A percentile compares a stretch with the other conserved stretches of the same genome.
Conservation (phyloP, 352 stramenopile species). For the Elongisporangium prolatum region DNA sequence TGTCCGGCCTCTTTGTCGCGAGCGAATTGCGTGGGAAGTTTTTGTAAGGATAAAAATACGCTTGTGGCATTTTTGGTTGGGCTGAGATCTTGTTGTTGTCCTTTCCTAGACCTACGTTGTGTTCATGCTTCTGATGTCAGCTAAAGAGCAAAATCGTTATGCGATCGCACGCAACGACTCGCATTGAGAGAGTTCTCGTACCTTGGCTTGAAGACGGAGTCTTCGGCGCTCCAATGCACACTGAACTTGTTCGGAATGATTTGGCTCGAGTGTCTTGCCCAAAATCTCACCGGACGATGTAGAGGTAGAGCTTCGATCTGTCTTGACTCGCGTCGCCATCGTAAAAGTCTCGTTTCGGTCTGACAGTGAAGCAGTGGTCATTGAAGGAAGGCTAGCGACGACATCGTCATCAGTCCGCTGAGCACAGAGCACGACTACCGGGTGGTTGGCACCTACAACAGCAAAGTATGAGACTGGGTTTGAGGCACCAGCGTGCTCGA, state of each 20-base stretch:
- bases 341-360: not conserved
- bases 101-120: not conserved
- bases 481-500: not conserved
- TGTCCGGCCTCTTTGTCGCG: not conserved
- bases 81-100: not conserved
- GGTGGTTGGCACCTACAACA: conserved; percentile 37
- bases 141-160: not conserved
- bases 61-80: not conserved
- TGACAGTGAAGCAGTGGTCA: not conserved
- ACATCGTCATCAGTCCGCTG: conserved; percentile 35
- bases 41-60: not conserved
- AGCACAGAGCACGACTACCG: conserved; percentile 56
- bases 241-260: conserved; percentile 23
- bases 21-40: not conserved
- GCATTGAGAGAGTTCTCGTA: conserved; percentile 9
- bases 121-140: not conserved
- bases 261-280: not conserved
- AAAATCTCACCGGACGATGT: not conserved
- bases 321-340: not conserved
- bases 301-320: not conserved
- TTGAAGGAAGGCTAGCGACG: no score
- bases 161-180: not conserved
- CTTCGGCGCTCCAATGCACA: conserved; percentile 39
- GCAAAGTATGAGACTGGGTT: no score
- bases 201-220: conserved; percentile 38